A percentile compares a stretch with the other conserved stretches of the same genome.
Evolutionary conservation across 1,284 basidiomycete genomes (phyloP).

Genomic region (Moesziomyces sp.): DNA sequence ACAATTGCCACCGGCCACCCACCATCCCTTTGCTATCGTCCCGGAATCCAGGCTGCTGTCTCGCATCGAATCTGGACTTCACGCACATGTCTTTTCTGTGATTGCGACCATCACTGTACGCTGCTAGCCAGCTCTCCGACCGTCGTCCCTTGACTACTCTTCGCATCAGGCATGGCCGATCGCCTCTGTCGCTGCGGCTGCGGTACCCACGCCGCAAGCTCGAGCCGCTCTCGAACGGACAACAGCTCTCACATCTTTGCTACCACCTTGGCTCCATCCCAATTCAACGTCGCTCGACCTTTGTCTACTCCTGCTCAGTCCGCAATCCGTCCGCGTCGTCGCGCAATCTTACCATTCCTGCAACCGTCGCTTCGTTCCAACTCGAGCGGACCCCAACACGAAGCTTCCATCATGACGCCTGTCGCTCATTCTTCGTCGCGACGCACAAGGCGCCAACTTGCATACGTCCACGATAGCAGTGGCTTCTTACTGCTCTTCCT

Average conservation of each 20-base stretch:
- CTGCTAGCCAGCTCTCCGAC: neutral
- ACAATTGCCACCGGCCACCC: too few species aligned
- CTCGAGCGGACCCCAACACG: too few species aligned
- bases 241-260: neutral
- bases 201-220: neutral
- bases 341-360: neutral
- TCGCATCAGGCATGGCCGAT: neutral
- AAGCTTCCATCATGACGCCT: neutral
- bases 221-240: neutral
- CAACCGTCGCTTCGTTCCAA: too few species aligned
- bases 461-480: neutral
- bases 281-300: neutral
- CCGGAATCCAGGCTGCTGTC: too few species aligned
- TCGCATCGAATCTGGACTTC: too few species aligned
- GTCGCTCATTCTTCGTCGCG: neutral
- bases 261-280: neutral
- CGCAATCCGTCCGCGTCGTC: neutral
- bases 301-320: neutral
- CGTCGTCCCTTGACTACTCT: neutral
- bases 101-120: too few species aligned
- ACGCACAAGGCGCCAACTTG: neutral
- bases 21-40: too few species aligned
- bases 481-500: slow-evolving; percentile 3
- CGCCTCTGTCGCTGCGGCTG: neutral
- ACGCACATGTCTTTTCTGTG: neutral